Base-by-base conservation (phyloP, 1,139 yeast species). In the Hansenula sp. region DNA sequence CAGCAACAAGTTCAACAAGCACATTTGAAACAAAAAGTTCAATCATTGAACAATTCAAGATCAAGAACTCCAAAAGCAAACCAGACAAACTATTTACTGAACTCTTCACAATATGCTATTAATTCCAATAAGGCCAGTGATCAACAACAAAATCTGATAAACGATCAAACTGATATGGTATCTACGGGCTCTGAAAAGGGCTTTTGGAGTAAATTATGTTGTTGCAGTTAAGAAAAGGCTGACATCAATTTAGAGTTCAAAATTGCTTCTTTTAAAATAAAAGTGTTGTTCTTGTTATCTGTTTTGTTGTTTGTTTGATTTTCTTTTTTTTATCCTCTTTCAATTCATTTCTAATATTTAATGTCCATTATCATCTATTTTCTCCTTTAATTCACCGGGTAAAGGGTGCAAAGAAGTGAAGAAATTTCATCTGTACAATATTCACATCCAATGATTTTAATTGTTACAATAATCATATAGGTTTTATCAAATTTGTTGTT, bases 1-100 rank as follows among this genome's bases (percentile, higher is more conserved):
- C 52, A 52, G 32, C 56, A 52, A 43, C 51, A 51, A 31, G 55
- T 49, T 42, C 43, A 42, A 42, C 39, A 39, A 19, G 50, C 49
- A 29, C 55, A 48, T 32, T 31, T 52, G 30, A 53, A 53, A 34
- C 56, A 52, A 43, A 52, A 52, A 30, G 57, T 53, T 4, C 56
- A 53, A 17, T 53, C 57, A 4, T 35, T 53, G 27, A 53, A 53
- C 40, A 51, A 53, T 33, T 52, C 57, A 18, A 48, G 57, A 44
- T 34, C 53, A 3, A 52, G 52, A 42, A 47, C 47, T 21, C 58
- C 59, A 37, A 53, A 52, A 39, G 29, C 42, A 30, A 42, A 43
- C 24, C 55, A 51, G 36, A 27, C 43, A 8, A 47, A 48, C 33
- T 52, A 51, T 34, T 28, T 53, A 28, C 24, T 54, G 24, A 51